A percentile compares a stretch with the other conserved stretches of the same genome.
Evolutionary conservation across 2,329 filamentous ascomycete genomes (phyloP).

Genomic region (Aspergillus ochraceoroseus): DNA sequence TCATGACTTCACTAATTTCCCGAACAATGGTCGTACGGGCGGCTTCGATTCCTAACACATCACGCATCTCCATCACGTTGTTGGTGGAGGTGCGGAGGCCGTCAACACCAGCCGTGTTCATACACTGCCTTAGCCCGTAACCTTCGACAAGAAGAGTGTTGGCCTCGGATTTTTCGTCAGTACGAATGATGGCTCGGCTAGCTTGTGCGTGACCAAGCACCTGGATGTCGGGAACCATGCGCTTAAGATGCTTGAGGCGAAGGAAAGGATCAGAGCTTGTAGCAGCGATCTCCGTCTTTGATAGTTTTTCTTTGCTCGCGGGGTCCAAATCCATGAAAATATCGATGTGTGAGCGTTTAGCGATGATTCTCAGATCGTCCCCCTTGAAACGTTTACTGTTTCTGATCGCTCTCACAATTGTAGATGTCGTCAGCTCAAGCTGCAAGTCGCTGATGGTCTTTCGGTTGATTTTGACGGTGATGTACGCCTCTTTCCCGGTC

Average conservation of each 20-base stretch:
- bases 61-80: conserved; percentile 80
- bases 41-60: conserved; percentile 91
- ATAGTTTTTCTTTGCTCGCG: conserved; percentile 31
- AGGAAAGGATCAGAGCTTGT: conserved; percentile 45
- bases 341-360: conserved; percentile 56
- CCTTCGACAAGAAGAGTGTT: conserved; percentile 83
- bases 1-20: conserved; percentile 88
- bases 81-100: conserved; percentile 72
- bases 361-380: conserved; percentile 59
- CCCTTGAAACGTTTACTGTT: conserved; percentile 71
- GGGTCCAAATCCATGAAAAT: conserved; percentile 59
- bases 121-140: conserved; percentile 81
- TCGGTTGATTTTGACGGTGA: conserved; percentile 77
- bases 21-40: conserved; percentile 81
- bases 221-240: conserved; percentile 72
- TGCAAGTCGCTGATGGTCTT: conserved; percentile 74
- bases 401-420: conserved; percentile 73
- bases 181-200: conserved; percentile 81
- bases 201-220: conserved; percentile 88
- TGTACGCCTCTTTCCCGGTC: conserved; percentile 68
- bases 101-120: conserved; percentile 88
- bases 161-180: conserved; percentile 62
- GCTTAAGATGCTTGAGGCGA: conserved; percentile 78
- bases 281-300: conserved; percentile 42
- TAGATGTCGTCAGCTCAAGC: conserved; percentile 66